Evolutionary conservation across 108 stramenopile species (phyloP).

Genomic region (Mayamaea pseudoterrestris): DNA sequence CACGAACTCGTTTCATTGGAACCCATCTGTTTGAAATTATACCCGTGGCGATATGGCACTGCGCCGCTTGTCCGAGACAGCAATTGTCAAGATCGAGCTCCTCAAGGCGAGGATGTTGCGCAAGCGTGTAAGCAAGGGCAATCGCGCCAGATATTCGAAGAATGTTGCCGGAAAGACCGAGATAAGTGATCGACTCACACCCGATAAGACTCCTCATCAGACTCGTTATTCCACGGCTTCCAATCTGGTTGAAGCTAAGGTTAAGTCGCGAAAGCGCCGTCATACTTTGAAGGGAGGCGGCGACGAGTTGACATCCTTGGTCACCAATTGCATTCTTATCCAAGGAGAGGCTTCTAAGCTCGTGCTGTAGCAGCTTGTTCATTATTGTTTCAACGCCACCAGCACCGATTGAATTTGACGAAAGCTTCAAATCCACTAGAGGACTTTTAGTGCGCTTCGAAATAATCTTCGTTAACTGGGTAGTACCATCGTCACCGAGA

Average conservation of each 20-base stretch:
- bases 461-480: constrained; percentile 53
- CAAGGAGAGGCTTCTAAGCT: constrained; percentile 56
- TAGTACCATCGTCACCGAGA: constrained; percentile 66
- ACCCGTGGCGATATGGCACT: constrained; percentile 80
- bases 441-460: constrained; percentile 35
- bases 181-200: constrained; percentile 69
- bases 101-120: constrained; percentile 74
- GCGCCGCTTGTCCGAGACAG: constrained; percentile 77
- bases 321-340: constrained; percentile 84
- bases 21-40: constrained; percentile 85
- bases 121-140: constrained; percentile 69
- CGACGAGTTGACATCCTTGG: constrained; percentile 80
- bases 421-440: constrained; percentile 57
- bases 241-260: constrained; percentile 78
- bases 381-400: constrained; percentile 72
- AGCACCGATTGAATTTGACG: constrained; percentile 55
- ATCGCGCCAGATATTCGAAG: constrained; percentile 77
- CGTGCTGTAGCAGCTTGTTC: constrained; percentile 76
- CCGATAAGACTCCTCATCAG: constrained; percentile 72
- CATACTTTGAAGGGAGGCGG: constrained; percentile 73
- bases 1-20: constrained; percentile 70
- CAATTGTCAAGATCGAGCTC: constrained; percentile 75
- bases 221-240: constrained; percentile 67
- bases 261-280: constrained; percentile 52
- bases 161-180: constrained; percentile 73